phyloP scores from a whole-genome alignment of 257 asterid species.

The Jacaranda copaia region DNA sequence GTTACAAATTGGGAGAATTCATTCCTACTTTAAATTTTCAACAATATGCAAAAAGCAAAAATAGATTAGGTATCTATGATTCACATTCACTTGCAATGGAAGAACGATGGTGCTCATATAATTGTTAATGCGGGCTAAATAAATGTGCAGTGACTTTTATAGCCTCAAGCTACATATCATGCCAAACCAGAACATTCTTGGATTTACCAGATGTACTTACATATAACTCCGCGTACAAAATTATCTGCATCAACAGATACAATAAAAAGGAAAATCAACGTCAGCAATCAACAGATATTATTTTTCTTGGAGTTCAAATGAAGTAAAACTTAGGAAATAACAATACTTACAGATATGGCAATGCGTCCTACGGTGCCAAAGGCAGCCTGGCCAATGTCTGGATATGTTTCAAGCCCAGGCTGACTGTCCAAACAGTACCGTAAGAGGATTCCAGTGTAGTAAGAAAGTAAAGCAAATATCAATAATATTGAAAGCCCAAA shows the following conservation, averaged over 20 bases:
- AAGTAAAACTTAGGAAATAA: neutral
- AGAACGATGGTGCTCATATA: no score
- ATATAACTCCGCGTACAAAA: slow-evolving; percentile 85
- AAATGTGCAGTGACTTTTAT: no score
- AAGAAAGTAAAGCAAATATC: slow-evolving; percentile 76
- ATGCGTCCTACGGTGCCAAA: slow-evolving; percentile 87
- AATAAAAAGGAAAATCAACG: slow-evolving; percentile 36
- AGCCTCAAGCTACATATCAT: no score
- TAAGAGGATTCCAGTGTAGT: slow-evolving; percentile 89
- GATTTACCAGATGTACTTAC: slow-evolving; percentile 60
- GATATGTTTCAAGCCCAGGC: slow-evolving; percentile 95
- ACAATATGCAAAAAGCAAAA: no score
- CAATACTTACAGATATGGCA: slow-evolving; percentile 74
- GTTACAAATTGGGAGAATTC: no score
- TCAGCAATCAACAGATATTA: slow-evolving; percentile 26
- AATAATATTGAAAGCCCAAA: slow-evolving; percentile 77
- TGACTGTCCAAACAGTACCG: slow-evolving; percentile 88
- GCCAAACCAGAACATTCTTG: neutral
- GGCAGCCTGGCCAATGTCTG: slow-evolving; percentile 98
- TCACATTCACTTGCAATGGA: no score
- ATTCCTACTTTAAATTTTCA: no score
- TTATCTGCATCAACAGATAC: slow-evolving; percentile 67
- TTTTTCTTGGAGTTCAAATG: slow-evolving; percentile 13
- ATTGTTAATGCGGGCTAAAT: no score
- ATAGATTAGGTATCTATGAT: no score